phyloP scores from a whole-genome alignment of 2,329 filamentous ascomycete genomes.

The Apiospora pterosperma region DNA sequence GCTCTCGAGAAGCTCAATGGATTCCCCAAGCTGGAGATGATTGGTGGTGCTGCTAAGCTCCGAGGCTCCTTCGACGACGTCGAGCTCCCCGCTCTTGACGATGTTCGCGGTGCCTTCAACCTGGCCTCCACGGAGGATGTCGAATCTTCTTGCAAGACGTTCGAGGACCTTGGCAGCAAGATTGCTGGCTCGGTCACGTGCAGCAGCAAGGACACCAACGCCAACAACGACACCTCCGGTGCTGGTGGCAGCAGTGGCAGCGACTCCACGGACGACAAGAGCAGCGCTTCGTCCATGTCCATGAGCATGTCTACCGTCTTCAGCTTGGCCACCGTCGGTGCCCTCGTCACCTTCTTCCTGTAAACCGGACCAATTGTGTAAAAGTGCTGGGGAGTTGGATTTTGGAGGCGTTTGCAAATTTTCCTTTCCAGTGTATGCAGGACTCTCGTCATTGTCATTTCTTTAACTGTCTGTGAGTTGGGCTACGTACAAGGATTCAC shows the following conservation, averaged over 20 bases:
- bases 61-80: constrained; percentile 78
- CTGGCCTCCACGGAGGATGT: constrained; percentile 65
- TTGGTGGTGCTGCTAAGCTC: constrained; percentile 80
- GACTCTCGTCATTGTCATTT: constrained; percentile 25
- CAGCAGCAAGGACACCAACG: constrained; percentile 46
- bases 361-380: constrained; percentile 27
- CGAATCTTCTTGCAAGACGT: constrained; percentile 47
- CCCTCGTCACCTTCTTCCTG: constrained; percentile 45
- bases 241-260: constrained; percentile 24
- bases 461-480: constrained; percentile 19
- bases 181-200: constrained; percentile 46
- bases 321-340: constrained; percentile 44
- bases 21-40: constrained; percentile 64
- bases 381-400: constrained; percentile 11
- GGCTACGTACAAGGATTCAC: constrained; percentile 36
- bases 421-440: constrained; percentile 25
- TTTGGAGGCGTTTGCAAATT: constrained; percentile 19
- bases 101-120: constrained; percentile 71
- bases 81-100: constrained; percentile 60
- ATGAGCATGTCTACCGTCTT: constrained; percentile 46
- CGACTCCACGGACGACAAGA: constrained; percentile 24
- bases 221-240: constrained; percentile 45
- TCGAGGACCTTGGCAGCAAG: constrained; percentile 42
- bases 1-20: constrained; percentile 60
- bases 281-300: constrained; percentile 41